Conservation (phyloP, 2,329 filamentous ascomycete species). For the Trichoderma afroharzianum region DNA sequence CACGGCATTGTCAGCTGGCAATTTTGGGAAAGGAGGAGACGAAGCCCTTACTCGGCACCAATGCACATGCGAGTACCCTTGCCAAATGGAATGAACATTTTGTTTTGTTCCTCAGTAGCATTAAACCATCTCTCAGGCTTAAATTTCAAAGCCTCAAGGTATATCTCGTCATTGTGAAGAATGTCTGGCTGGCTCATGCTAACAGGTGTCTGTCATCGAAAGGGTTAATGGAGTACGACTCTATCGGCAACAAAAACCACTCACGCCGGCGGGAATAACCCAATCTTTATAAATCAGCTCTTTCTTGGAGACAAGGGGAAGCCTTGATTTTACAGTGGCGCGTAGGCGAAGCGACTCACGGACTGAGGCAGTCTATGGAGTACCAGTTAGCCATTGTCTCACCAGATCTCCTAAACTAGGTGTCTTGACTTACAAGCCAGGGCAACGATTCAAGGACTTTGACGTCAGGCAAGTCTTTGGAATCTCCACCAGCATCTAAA, state of each 20-base stretch:
- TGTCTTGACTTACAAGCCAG: not conserved
- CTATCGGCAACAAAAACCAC: not conserved
- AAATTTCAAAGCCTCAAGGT: not conserved
- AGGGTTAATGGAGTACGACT: not conserved
- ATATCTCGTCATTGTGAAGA: not conserved
- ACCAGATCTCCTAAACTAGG: not conserved
- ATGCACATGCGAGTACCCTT: conserved; percentile 1
- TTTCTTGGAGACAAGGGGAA: not conserved
- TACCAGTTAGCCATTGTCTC: not conserved
- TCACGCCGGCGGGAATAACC: conserved; percentile 1
- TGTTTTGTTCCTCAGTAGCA: not conserved
- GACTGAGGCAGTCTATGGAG: not conserved
- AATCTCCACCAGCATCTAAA: not conserved
- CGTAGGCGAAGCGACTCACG: not conserved
- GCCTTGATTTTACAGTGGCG: not conserved
- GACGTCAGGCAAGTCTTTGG: not conserved
- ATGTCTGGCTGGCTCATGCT: conserved; percentile 9
- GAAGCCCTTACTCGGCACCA: not conserved
- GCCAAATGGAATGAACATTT: not conserved
- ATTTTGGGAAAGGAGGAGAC: not conserved
- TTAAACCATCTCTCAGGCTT: conserved; percentile 4
- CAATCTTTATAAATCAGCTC: not conserved
- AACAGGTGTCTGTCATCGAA: not conserved
- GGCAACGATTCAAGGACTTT: not conserved
- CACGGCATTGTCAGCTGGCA: not conserved